These are phyloP conservation scores for Teunomyces aglyptinius DNA, from an alignment of 805 yeast genomes.

Conservation along the genomic window DNA sequence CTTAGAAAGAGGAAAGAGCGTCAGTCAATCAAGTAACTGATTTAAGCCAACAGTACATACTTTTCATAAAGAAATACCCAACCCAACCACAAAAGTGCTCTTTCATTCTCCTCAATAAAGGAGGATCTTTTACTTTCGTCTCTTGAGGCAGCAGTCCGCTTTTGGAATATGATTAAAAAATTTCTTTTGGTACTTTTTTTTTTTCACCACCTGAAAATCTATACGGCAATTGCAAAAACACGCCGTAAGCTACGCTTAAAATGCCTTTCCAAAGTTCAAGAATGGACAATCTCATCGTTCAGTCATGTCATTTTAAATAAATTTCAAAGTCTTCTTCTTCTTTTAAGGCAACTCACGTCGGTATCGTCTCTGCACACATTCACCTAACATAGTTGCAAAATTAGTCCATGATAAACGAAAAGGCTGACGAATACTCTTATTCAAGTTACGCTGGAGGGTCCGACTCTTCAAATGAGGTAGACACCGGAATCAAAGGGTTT, in stretches of 20 bases:
- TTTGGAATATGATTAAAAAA: background rate
- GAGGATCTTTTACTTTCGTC: no score
- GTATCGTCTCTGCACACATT: background rate
- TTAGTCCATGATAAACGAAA: conserved; percentile 2
- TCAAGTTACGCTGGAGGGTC: conserved; percentile 1
- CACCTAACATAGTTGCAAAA: background rate
- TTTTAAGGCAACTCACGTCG: conserved; percentile 4
- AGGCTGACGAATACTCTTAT: conserved; percentile 3
- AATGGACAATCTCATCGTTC: conserved; percentile 4
- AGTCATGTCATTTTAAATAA: conserved; percentile 3
- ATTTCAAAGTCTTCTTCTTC: background rate
- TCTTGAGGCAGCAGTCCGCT: no score
- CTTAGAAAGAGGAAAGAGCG: background rate
- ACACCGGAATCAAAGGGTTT: conserved; percentile 3
- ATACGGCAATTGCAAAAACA: conserved; percentile 1
- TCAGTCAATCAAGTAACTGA: background rate
- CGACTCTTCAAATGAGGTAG: background rate
- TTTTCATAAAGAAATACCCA: no score
- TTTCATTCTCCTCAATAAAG: no score
- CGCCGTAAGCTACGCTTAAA: background rate
- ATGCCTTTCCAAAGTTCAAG: background rate
- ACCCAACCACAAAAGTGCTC: no score
- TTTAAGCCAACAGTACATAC: no score
- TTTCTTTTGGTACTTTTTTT: background rate
- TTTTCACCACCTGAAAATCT: background rate